These are phyloP conservation scores for Fusarium brevicatenulatum DNA, from an alignment of 2,329 filamentous ascomycete genomes.

Conservation along the genomic window DNA sequence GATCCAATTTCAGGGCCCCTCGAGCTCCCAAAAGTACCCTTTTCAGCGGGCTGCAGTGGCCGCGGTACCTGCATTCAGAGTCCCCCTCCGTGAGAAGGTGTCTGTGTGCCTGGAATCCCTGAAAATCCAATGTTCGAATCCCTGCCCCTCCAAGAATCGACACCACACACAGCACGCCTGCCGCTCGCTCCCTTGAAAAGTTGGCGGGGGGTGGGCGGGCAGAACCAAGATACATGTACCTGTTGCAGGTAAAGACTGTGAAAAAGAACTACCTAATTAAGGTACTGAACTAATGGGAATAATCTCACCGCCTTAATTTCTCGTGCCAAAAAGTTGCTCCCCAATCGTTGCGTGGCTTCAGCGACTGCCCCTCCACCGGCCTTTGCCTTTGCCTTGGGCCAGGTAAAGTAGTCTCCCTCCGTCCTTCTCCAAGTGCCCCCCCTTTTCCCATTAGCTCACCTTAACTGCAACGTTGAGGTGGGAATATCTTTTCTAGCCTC, in stretches of 20 bases:
- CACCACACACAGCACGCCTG: conserved; percentile 22
- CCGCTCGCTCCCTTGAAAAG: background rate
- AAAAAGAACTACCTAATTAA: conserved; percentile 8
- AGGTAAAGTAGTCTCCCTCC: background rate
- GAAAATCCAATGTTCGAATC: conserved; percentile 15
- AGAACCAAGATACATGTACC: conserved; percentile 18
- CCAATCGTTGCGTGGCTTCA: conserved; percentile 40
- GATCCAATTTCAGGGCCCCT: conserved; percentile 3
- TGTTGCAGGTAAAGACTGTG: background rate
- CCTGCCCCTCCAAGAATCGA: conserved; percentile 36
- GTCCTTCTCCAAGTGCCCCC: conserved; percentile 25
- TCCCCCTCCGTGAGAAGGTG: conserved; percentile 15
- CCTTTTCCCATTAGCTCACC: conserved; percentile 25
- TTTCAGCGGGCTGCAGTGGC: conserved; percentile 18
- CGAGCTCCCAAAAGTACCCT: conserved; percentile 23
- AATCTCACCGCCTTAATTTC: conserved; percentile 46
- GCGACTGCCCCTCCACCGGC: conserved; percentile 31
- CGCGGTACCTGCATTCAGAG: conserved; percentile 34
- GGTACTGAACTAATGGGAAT: conserved; percentile 11
- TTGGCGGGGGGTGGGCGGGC: conserved; percentile 18
- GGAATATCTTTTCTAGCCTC: conserved; percentile 41
- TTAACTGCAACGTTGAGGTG: conserved; percentile 37
- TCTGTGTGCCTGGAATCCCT: conserved; percentile 25
- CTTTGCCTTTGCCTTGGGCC: background rate
- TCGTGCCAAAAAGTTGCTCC: conserved; percentile 17